Conservation (phyloP, 2,329 filamentous ascomycete genomes). For the Aureobasidium sp. region DNA sequence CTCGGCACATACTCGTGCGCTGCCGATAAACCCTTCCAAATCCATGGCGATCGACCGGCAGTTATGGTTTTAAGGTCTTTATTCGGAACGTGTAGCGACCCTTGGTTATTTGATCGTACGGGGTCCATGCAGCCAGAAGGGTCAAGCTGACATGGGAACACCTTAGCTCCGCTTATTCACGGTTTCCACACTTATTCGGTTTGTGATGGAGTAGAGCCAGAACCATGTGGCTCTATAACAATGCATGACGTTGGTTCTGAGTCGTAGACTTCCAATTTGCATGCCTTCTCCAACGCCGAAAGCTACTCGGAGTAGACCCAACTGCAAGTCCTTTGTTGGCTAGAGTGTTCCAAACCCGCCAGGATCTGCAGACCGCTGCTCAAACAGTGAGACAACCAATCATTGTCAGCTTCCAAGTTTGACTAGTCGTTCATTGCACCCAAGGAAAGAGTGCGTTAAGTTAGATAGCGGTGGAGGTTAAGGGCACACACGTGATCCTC, state of each 20-base stretch:
- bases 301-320: background rate
- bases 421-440: background rate
- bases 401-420: background rate
- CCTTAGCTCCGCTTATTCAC: too few relatives aligned
- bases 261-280: background rate
- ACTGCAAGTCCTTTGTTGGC: background rate
- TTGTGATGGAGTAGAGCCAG: background rate
- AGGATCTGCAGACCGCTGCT: background rate
- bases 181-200: too few relatives aligned
- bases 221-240: background rate
- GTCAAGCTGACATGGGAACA: background rate
- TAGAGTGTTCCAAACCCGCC: background rate
- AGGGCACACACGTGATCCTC: background rate
- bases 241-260: background rate
- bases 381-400: background rate
- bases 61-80: constrained; percentile 7
- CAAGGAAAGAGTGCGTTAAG: background rate
- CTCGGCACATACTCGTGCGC: constrained; percentile 1
- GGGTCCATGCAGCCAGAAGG: background rate
- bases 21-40: background rate
- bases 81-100: constrained; percentile 5
- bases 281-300: background rate
- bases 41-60: constrained; percentile 10
- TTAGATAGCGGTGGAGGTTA: background rate
- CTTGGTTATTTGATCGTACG: background rate